These are phyloP conservation scores for Fusarium falciforme DNA, from an alignment of 2,329 filamentous ascomycete genomes.

Conservation along the genomic window DNA sequence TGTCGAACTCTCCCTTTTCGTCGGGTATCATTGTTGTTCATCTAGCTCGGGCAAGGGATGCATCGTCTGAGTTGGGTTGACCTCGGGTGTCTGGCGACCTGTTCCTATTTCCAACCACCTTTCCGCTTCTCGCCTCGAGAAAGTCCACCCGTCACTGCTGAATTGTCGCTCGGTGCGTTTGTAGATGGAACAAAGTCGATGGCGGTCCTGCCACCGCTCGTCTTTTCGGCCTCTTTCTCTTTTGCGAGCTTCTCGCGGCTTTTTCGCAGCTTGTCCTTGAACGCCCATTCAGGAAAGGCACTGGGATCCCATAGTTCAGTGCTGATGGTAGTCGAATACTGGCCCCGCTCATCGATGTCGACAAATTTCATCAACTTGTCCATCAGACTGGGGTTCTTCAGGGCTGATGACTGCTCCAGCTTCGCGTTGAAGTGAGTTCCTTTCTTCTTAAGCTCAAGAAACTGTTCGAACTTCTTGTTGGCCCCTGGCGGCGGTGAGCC, in stretches of 20 bases:
- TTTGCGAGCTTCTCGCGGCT: constrained; percentile 59
- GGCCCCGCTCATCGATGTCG: constrained; percentile 58
- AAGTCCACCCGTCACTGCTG: constrained; percentile 35
- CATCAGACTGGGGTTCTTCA: constrained; percentile 78
- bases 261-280: constrained; percentile 61
- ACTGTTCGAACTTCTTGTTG: constrained; percentile 77
- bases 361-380: constrained; percentile 80
- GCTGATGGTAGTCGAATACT: constrained; percentile 74
- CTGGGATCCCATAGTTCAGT: constrained; percentile 68
- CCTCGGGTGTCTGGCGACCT: neutral
- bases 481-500: constrained; percentile 64
- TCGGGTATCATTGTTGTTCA: constrained; percentile 8
- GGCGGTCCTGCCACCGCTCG: constrained; percentile 52
- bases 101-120: constrained; percentile 47
- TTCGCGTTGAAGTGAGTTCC: constrained; percentile 83
- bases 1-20: constrained; percentile 17
- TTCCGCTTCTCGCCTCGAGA: constrained; percentile 49
- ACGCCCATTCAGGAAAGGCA: constrained; percentile 66
- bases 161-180: constrained; percentile 35
- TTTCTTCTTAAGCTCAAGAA: constrained; percentile 80
- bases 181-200: constrained; percentile 62
- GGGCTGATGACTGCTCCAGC: constrained; percentile 72
- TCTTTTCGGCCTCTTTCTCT: constrained; percentile 58
- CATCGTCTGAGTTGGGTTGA: neutral
- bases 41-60: neutral